These are phyloP conservation scores for Podospora pseudopauciseta DNA, from an alignment of 495 filamentous ascomycete species.

Conservation along the genomic window DNA sequence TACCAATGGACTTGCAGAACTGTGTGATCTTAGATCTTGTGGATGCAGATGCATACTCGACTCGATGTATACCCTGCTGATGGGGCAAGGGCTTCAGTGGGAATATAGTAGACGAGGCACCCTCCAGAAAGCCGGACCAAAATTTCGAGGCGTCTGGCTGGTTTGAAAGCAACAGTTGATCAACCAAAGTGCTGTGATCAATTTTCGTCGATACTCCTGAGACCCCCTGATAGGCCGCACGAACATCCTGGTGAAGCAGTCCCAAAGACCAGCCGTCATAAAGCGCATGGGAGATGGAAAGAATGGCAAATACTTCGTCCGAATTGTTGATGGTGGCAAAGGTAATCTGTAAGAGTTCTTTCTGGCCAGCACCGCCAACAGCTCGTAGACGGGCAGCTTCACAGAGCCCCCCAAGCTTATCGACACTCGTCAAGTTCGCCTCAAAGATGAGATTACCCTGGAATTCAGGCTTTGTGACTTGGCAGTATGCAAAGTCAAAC, in stretches of 20 bases:
- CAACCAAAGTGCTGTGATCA: conserved; percentile 35
- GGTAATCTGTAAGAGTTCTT: conserved; percentile 41
- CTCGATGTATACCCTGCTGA: conserved; percentile 34
- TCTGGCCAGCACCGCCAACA: conserved; percentile 20
- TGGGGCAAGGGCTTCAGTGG: neutral
- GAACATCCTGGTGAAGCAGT: conserved; percentile 64
- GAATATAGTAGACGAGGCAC: conserved; percentile 40
- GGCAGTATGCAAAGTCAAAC: conserved; percentile 57
- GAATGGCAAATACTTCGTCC: conserved; percentile 47
- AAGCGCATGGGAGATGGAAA: conserved; percentile 74
- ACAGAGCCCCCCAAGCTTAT: conserved; percentile 28
- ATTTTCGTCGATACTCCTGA: conserved; percentile 40
- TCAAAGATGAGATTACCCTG: conserved; percentile 1
- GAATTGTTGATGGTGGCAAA: conserved; percentile 33
- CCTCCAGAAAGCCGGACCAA: conserved; percentile 58
- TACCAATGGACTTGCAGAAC: conserved; percentile 54
- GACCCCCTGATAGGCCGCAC: conserved; percentile 50
- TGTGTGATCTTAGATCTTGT: conserved; percentile 32
- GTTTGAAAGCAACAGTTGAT: conserved; percentile 39
- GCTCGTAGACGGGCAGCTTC: conserved; percentile 32
- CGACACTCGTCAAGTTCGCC: conserved; percentile 19
- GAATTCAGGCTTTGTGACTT: conserved; percentile 37
- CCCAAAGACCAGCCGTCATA: conserved; percentile 75
- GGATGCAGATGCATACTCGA: conserved; percentile 45
- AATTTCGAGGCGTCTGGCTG: conserved; percentile 46